Base-by-base conservation (phyloP, 345 rosid species). In the Camelina hispida region DNA sequence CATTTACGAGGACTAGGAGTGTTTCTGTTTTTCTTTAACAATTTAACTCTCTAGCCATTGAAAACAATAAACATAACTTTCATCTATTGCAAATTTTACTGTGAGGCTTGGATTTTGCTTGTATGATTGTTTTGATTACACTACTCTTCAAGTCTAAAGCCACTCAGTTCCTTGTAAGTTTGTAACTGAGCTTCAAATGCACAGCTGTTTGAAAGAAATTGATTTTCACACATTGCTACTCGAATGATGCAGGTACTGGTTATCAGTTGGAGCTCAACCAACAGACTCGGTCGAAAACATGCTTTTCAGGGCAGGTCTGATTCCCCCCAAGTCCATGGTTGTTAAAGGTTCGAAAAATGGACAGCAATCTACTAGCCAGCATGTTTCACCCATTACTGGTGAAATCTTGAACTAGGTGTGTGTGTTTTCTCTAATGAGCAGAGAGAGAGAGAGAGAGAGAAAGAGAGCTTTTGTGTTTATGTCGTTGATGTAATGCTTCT, bases 191-290 rank as follows among this genome's bases (percentile, higher is more conserved):
- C 43, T 72, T 28, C 38, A 5, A 12, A 40, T 16, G 4, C 15
- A 7, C 32, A 59, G 7, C 30, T 74, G 35, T 43, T 28, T 54
- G 46, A 25, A 46, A 54, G 59, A 69, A 46, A 62, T 46, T 0
- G 23, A 20, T 43, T 60, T 46, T 22, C 25, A 6, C 57, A 17
- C 47, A 17, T 48, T 48, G 53, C 0, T 48, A 16, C 54, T 50
- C 13, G 5, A 18, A 50, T 17, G 3, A 50, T 50, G 56, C 44
- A 95, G 97, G 86, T 95, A 95, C 78, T 95, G 99, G 99, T 71
- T 92, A 62, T 93, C 99, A 0, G 98, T 95, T 43, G 98, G 98
- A 72, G 99, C 98, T 53, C 98, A 89, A 76, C 91, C 99, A 74
- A 90, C 97, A 16, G 93, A 93, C 17, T 83, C 94, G 0, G 91